phyloP scores from a whole-genome alignment of 768 basidiomycete species.

The Mycena filopes region DNA sequence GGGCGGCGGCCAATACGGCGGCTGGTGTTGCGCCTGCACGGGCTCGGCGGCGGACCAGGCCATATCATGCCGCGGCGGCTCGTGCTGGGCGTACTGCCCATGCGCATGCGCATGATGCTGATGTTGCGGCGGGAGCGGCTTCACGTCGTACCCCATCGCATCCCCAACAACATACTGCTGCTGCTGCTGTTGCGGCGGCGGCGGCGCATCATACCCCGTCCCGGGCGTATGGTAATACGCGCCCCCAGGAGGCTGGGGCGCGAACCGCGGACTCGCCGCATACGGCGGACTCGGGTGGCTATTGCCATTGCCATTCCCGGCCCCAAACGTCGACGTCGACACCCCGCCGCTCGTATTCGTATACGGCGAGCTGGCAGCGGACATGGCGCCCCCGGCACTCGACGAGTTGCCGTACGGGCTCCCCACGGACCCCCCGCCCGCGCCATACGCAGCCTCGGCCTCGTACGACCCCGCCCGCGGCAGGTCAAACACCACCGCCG shows the following conservation, averaged over 20 bases:
- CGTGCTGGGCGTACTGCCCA: conserved; percentile 20
- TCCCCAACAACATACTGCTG: conserved; percentile 17
- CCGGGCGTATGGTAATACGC: conserved; percentile 24
- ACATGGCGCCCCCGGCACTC: conserved; percentile 32
- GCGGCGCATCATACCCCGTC: conserved; percentile 2
- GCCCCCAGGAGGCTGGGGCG: conserved; percentile 33
- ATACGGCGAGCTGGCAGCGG: conserved; percentile 46
- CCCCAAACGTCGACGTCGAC: conserved; percentile 42
- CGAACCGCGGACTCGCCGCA: conserved; percentile 36
- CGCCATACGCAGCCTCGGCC: conserved; percentile 32
- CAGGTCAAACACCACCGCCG: conserved; percentile 32
- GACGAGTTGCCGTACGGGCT: conserved; percentile 44
- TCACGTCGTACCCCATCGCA: conserved; percentile 40
- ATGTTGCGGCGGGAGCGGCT: conserved; percentile 40
- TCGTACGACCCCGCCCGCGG: conserved; percentile 38
- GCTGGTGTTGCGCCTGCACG: background rate
- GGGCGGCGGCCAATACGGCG: conserved; percentile 11
- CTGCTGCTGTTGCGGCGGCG: conserved; percentile 35
- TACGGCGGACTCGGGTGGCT: conserved; percentile 41
- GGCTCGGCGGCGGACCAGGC: conserved; percentile 23
- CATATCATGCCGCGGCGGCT: conserved; percentile 19
- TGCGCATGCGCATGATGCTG: conserved; percentile 26
- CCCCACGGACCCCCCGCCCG: background rate
- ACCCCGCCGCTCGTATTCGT: conserved; percentile 37
- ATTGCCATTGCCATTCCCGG: background rate